phyloP scores from a whole-genome alignment of 331 rosid species.

The Ulmus americana region DNA sequence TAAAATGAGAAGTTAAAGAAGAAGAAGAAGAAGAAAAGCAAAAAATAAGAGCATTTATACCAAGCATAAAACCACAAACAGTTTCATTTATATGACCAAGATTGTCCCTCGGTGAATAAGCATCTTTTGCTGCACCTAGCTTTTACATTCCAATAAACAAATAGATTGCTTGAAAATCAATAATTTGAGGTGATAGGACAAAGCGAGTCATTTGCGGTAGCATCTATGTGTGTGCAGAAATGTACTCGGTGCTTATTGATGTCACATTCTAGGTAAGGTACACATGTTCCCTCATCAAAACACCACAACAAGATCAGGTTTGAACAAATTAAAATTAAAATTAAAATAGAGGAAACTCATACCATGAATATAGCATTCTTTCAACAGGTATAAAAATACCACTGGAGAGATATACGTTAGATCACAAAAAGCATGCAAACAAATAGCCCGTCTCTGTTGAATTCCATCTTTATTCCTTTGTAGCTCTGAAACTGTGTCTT shows the following conservation, averaged over 20 bases:
- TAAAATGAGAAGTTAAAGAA: slow-evolving; percentile 26
- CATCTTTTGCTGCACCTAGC: background rate
- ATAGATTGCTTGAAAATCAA: slow-evolving; percentile 5
- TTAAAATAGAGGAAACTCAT: slow-evolving; percentile 23
- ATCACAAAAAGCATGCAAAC: slow-evolving; percentile 64
- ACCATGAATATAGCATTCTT: slow-evolving; percentile 74
- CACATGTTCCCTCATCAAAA: background rate
- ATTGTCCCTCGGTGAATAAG: background rate
- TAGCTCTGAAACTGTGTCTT: slow-evolving; percentile 34
- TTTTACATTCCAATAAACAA: background rate
- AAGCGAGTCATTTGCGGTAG: background rate
- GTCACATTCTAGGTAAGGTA: too few relatives aligned
- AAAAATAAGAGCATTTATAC: background rate
- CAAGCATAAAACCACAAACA: background rate
- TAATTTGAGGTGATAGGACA: slow-evolving; percentile 1
- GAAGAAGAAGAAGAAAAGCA: slow-evolving; percentile 3
- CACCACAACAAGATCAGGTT: slow-evolving; percentile 6
- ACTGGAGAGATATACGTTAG: slow-evolving; percentile 60
- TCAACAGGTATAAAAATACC: slow-evolving; percentile 70
- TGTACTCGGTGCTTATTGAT: too few relatives aligned
- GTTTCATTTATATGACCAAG: background rate
- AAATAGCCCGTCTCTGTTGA: slow-evolving; percentile 34
- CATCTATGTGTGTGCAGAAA: background rate
- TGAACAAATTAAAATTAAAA: background rate
- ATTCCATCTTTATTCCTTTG: slow-evolving; percentile 24